A percentile compares a stretch with the other conserved stretches of the same genome.
Conservation (phyloP, 352 stramenopile species). For the Pythium insidiosum region DNA sequence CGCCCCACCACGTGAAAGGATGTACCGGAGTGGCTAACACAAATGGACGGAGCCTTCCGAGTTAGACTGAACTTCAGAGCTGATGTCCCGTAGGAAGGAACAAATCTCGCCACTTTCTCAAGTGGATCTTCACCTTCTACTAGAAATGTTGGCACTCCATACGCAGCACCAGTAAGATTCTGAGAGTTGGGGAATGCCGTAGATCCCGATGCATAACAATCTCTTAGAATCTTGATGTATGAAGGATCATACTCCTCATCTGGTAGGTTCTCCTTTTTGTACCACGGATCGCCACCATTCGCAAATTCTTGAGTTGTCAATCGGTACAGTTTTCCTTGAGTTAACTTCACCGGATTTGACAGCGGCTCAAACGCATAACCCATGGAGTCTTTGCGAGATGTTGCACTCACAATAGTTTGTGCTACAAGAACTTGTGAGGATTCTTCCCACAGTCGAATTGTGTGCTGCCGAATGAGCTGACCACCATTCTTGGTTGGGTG, state of each 20-base stretch:
- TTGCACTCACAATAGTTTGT: slow-evolving; percentile 48
- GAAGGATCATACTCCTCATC: slow-evolving; percentile 83
- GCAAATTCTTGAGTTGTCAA: slow-evolving; percentile 84
- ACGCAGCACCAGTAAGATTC: slow-evolving; percentile 77
- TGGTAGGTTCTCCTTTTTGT: slow-evolving; percentile 84
- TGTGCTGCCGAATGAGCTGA: slow-evolving; percentile 57
- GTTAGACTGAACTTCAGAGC: slow-evolving; percentile 59
- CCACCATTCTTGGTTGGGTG: slow-evolving; percentile 60
- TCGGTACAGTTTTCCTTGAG: slow-evolving; percentile 79
- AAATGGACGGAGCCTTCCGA: slow-evolving; percentile 45
- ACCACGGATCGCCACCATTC: slow-evolving; percentile 83
- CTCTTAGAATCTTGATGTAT: slow-evolving; percentile 81
- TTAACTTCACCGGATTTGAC: slow-evolving; percentile 40
- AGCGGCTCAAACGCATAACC: slow-evolving; percentile 74
- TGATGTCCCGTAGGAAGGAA: slow-evolving; percentile 43
- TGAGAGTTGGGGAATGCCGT: slow-evolving; percentile 79
- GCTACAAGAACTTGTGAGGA: slow-evolving; percentile 56
- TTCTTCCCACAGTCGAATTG: slow-evolving; percentile 82
- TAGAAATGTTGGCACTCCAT: slow-evolving; percentile 80
- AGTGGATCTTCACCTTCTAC: slow-evolving; percentile 72
- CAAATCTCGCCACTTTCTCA: slow-evolving; percentile 48
- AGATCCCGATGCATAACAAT: slow-evolving; percentile 82
- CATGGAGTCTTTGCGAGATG: slow-evolving; percentile 58
- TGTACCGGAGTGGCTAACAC: slow-evolving; percentile 67
- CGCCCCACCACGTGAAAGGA: slow-evolving; percentile 44